Base-by-base conservation (phyloP, 257 asterid species). In the Rhazya stricta region DNA sequence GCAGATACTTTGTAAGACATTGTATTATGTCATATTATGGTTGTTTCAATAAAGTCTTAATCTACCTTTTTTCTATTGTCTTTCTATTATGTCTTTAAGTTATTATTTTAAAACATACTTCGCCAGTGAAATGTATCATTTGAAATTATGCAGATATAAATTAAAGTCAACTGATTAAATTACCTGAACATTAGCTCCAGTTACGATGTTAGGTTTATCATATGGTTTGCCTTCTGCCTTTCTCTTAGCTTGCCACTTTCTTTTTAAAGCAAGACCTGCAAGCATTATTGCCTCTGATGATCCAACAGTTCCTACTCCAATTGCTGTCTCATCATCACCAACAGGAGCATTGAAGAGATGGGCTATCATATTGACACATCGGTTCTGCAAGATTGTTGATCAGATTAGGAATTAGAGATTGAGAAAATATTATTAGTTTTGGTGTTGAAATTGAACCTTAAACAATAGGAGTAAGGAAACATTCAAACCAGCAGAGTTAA, bases 281-380 rank as follows among this genome's bases (percentile, higher is more conserved):
- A 91, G 94, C 97, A 91, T 91, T 73, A 89, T 89, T 32, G 91
- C 97, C 84, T 91, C 96, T 19, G 97, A 91, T 51, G 97, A 91
- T 62, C 97, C 96, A 46, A 91, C 90, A 1, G 96, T 91, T 30
- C 92, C 86, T n/a, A 89, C 96, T n/a, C 92, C 97, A 18, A 88
- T 27, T 18, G 94, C 96, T 0, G 83, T 77, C 69, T 88, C 94
- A 6, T 78, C 69, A 23, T 87, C 94, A 42, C 90, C 90, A 56
- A 83, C 85, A 0, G 91, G 96, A 13, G 94, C 97, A 74, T 91
- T 61, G 77, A 91, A 89, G 23, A 91, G 90, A 86, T 88, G 92
- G 16, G 97, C 97, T 61, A 91, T 87, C 85, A 91, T 91, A 71
- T 91, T 87, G 9, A 89, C 94, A 66, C 94, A 89, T 58, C 96